Evolutionary conservation across 1,284 basidiomycete genomes (phyloP).

Genomic region (Wolfiporia cocos): DNA sequence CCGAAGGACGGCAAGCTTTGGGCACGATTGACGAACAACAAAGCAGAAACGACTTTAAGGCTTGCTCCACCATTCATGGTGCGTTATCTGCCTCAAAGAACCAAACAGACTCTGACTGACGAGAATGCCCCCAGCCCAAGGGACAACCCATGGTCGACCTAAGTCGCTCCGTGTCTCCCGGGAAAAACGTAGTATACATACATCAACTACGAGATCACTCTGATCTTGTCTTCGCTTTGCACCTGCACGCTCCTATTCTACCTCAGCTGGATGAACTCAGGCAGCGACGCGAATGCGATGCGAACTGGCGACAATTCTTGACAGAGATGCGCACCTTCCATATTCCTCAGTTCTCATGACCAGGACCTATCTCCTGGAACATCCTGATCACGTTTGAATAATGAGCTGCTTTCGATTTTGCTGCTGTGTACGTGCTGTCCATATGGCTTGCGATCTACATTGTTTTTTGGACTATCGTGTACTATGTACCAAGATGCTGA

Average conservation of each 20-base stretch:
- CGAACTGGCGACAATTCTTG: constrained; percentile 8
- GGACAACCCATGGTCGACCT: constrained; percentile 12
- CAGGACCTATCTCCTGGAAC: no score
- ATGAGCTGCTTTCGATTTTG: not conserved
- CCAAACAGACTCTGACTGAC: not conserved
- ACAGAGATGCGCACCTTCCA: constrained; percentile 1
- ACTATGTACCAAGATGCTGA: no score
- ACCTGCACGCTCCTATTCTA: constrained; percentile 9
- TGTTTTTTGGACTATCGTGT: no score
- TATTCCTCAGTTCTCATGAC: not conserved
- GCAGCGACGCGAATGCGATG: constrained; percentile 2
- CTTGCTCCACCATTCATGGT: constrained; percentile 9
- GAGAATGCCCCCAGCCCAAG: not conserved
- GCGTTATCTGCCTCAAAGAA: not conserved
- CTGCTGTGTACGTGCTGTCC: not conserved
- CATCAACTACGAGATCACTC: constrained; percentile 6
- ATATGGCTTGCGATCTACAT: no score
- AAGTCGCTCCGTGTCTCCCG: constrained; percentile 2
- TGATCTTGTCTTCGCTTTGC: constrained; percentile 12
- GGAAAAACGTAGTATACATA: constrained; percentile 11
- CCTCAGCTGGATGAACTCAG: constrained; percentile 9
- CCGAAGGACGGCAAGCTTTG: constrained; percentile 7
- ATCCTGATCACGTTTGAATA: not conserved
- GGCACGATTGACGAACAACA: constrained; percentile 2
- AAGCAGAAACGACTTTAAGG: not conserved